Conservation (phyloP, 2,329 filamentous ascomycete species). For the Fusarium nurragi region DNA sequence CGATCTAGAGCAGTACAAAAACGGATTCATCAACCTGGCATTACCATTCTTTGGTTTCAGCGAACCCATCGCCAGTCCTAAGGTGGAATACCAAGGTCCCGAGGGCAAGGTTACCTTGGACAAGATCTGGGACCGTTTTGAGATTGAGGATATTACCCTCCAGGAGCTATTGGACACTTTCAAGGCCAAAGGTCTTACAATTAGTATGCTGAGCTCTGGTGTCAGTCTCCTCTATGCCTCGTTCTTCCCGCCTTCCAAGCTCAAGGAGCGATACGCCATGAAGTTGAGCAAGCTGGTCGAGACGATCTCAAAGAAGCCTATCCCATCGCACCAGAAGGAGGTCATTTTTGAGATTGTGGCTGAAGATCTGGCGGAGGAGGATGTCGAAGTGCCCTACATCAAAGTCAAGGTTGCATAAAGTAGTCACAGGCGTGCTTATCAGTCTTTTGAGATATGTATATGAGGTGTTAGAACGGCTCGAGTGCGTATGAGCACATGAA, state of each 20-base stretch:
- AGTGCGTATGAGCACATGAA: conserved; percentile 28
- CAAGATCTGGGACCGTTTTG: conserved; percentile 98
- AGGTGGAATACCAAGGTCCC: conserved; percentile 86
- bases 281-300: conserved; percentile 91
- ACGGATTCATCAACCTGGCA: conserved; percentile 96
- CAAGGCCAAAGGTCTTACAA: conserved; percentile 78
- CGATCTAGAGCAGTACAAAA: conserved; percentile 99
- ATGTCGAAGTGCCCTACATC: conserved; percentile 97
- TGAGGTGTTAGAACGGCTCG: conserved; percentile 21
- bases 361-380: conserved; percentile 87
- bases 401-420: conserved; percentile 75
- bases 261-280: conserved; percentile 82
- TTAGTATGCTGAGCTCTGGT: conserved; percentile 96
- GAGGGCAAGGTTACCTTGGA: conserved; percentile 85
- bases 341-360: conserved; percentile 96
- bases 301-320: conserved; percentile 88
- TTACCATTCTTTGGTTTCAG: conserved; percentile 98
- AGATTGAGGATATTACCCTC: conserved; percentile 86
- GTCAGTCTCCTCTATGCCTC: conserved; percentile 93
- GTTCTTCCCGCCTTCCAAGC: conserved; percentile 83
- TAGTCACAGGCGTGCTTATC: neutral
- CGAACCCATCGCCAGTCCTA: conserved; percentile 92
- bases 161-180: conserved; percentile 86
- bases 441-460: conserved; percentile 21
- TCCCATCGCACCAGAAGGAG: conserved; percentile 92